Conservation (phyloP, 2,329 filamentous ascomycete species). For the Xylariaceae sp. region DNA sequence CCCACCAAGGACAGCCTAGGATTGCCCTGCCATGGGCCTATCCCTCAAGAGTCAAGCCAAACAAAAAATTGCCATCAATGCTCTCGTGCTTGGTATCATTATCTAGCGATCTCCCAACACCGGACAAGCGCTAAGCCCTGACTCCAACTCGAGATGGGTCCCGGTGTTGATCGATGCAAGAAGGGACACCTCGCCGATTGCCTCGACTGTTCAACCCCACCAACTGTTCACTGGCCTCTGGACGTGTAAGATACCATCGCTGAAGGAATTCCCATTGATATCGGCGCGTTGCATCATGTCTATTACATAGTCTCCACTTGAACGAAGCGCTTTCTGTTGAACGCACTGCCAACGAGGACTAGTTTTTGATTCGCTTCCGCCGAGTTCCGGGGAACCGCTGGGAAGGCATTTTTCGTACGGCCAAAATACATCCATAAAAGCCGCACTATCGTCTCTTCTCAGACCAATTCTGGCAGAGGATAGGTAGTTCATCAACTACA, state of each 20-base stretch:
- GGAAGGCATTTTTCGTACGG: slow-evolving; percentile 67
- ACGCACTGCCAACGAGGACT: slow-evolving; percentile 83
- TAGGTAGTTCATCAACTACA: slow-evolving; percentile 38
- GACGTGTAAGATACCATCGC: slow-evolving; percentile 14
- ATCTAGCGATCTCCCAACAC: slow-evolving; percentile 29
- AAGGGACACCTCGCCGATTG: slow-evolving; percentile 13
- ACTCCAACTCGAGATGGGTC: slow-evolving; percentile 92
- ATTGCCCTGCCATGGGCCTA: slow-evolving; percentile 12
- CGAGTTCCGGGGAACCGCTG: slow-evolving; percentile 31
- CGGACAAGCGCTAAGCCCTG: slow-evolving; percentile 91
- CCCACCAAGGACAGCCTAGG: slow-evolving; percentile 17
- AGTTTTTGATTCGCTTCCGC: slow-evolving; percentile 88
- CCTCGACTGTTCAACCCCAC: slow-evolving; percentile 1
- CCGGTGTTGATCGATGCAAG: slow-evolving; percentile 38
- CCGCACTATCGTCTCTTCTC: slow-evolving; percentile 60
- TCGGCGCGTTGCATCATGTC: slow-evolving; percentile 23
- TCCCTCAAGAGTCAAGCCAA: slow-evolving; percentile 5
- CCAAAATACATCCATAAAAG: slow-evolving; percentile 98
- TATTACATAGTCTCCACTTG: slow-evolving; percentile 16
- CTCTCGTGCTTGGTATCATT: slow-evolving; percentile 6
- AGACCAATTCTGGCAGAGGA: slow-evolving; percentile 34
- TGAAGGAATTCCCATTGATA: slow-evolving; percentile 17
- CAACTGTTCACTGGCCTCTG: not conserved
- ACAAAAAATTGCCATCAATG: slow-evolving; percentile 22
- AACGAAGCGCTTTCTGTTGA: slow-evolving; percentile 66